phyloP scores from a whole-genome alignment of 208 protist genomes.

The Wallacemonas sp. region DNA sequence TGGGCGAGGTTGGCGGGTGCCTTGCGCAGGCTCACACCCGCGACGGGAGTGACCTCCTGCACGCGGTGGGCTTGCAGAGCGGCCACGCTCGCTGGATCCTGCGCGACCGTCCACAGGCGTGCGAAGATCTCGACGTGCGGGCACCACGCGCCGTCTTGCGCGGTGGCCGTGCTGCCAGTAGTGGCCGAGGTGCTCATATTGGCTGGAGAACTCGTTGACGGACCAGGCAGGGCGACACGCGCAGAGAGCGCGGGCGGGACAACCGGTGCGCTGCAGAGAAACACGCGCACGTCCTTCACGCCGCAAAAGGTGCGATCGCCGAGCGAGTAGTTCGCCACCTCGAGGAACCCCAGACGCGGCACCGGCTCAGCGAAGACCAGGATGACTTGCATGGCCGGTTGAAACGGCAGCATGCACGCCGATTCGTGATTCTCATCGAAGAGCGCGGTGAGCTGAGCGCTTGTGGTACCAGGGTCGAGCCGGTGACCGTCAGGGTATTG shows the following conservation, averaged over 20 bases:
- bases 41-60: slow-evolving; percentile 56
- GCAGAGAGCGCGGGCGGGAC: background rate
- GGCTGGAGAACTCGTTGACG: too few species aligned
- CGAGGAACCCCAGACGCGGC: slow-evolving; percentile 53
- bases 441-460: slow-evolving; percentile 21
- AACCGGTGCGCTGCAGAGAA: slow-evolving; percentile 28
- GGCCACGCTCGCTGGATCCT: slow-evolving; percentile 10
- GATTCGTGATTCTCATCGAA: slow-evolving; percentile 51
- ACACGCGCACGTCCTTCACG: slow-evolving; percentile 64
- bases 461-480: background rate
- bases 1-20: slow-evolving; percentile 46
- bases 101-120: slow-evolving; percentile 35
- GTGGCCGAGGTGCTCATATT: too few species aligned
- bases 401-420: slow-evolving; percentile 48
- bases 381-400: slow-evolving; percentile 52
- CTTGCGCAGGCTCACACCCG: slow-evolving; percentile 65
- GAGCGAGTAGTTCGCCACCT: slow-evolving; percentile 72
- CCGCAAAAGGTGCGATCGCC: slow-evolving; percentile 66
- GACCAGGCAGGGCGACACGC: background rate
- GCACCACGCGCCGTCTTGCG: slow-evolving; percentile 11
- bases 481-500: slow-evolving; percentile 41
- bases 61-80: slow-evolving; percentile 26
- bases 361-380: slow-evolving; percentile 51
- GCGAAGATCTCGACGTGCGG: slow-evolving; percentile 31
- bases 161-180: too few species aligned